These are phyloP conservation scores for Aspergillus cristatus DNA, from an alignment of 495 filamentous ascomycete genomes.

Conservation along the genomic window DNA sequence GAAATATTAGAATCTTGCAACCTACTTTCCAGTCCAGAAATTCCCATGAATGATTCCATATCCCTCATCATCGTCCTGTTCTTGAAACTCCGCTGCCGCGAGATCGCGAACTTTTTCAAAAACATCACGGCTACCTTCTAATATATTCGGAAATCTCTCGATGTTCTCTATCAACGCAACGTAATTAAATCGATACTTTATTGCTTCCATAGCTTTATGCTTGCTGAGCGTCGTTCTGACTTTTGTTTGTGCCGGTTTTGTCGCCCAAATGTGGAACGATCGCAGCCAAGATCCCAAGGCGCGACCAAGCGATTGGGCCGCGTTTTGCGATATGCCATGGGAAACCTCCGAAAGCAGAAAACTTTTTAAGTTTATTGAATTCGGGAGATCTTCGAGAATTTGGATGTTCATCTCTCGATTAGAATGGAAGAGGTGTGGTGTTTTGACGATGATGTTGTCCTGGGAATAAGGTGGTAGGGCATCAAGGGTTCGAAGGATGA, in stretches of 20 bases:
- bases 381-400: slow-evolving; percentile 42
- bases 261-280: slow-evolving; percentile 43
- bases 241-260: slow-evolving; percentile 21
- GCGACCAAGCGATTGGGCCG: slow-evolving; percentile 33
- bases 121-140: slow-evolving; percentile 24
- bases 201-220: slow-evolving; percentile 35
- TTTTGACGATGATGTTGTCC: slow-evolving; percentile 33
- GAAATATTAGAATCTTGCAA: too few species aligned
- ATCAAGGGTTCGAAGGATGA: slow-evolving; percentile 21
- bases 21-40: slow-evolving; percentile 54
- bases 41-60: slow-evolving; percentile 48
- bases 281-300: slow-evolving; percentile 46
- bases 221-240: slow-evolving; percentile 23
- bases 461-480: slow-evolving; percentile 9
- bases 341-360: slow-evolving; percentile 31
- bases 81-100: slow-evolving; percentile 29
- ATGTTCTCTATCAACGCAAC: slow-evolving; percentile 34
- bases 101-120: slow-evolving; percentile 34
- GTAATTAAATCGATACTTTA: slow-evolving; percentile 48
- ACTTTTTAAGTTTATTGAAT: slow-evolving; percentile 43
- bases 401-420: slow-evolving; percentile 38
- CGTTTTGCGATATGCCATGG: slow-evolving; percentile 16
- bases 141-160: slow-evolving; percentile 31
- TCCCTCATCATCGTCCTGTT: slow-evolving; percentile 5
- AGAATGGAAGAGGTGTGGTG: slow-evolving; percentile 43